A percentile compares a stretch with the other conserved stretches of the same genome.
phyloP scores from a whole-genome alignment of 2,329 filamentous ascomycete genomes.

The Grosmannia serpens region DNA sequence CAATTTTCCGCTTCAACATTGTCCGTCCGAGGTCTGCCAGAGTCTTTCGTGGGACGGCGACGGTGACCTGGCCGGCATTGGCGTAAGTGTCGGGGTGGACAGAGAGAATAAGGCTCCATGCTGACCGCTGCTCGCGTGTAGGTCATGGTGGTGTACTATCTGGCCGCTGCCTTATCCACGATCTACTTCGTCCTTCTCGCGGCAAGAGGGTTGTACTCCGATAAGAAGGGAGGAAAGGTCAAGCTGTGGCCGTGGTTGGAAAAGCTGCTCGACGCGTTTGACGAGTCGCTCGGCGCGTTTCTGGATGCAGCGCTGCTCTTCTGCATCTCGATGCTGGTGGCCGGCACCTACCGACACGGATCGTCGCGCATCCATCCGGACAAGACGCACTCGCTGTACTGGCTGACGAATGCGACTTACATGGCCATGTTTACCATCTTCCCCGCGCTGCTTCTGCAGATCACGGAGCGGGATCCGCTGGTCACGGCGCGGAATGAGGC shows the following conservation, averaged over 20 bases:
- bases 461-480: constrained; percentile 9
- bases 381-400: constrained; percentile 12
- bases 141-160: constrained; percentile 13
- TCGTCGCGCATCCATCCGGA: constrained; percentile 7
- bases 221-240: too few relatives aligned
- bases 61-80: constrained; percentile 13
- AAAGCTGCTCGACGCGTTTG: constrained; percentile 3
- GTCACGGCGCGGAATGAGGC: too few relatives aligned
- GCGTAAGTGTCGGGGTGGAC: not conserved
- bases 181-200: constrained; percentile 9
- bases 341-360: constrained; percentile 10
- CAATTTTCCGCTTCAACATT: not conserved
- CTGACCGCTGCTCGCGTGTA: not conserved
- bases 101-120: not conserved
- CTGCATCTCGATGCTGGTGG: constrained; percentile 9
- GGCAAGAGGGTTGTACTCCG: too few relatives aligned
- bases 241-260: not conserved
- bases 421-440: constrained; percentile 14
- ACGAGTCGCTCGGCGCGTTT: constrained; percentile 10
- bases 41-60: constrained; percentile 12
- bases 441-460: constrained; percentile 12
- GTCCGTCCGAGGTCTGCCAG: constrained; percentile 6
- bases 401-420: constrained; percentile 12
- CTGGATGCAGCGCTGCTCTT: constrained; percentile 14
- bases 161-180: constrained; percentile 8